Base-by-base conservation (phyloP, 139 green algal genomes). In the Haematococcus lacustris region DNA sequence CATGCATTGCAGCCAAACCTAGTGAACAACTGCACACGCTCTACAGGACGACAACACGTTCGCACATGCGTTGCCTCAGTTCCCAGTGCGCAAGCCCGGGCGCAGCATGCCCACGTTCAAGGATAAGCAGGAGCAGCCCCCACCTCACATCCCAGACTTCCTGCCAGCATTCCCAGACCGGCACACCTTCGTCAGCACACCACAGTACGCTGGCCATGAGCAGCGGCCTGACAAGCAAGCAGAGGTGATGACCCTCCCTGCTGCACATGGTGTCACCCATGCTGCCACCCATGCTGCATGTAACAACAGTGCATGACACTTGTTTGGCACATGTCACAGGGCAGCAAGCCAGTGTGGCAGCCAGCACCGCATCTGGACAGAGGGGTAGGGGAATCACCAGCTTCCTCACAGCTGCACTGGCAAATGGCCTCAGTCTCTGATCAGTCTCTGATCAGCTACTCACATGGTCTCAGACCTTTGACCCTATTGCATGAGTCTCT, bases 101-200 rank as follows among this genome's bases (percentile, higher is more conserved):
- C 70, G 70, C 0, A 30, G 65, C 3, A 39, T 81, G 33, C 86
- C 89, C 40, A 88, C 80, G 0, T 95, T 91, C 80, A 69, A 73
- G 21, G 84, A 88, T 13, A 73, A 75, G 7, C 35, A 79, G 38
- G 83, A 94, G 73, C 65, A 75, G 30, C 82, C 90, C 1, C 84
- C 88, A 0, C 34, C 76, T 1, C 85, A 94, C 75, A 85, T 96
- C 7, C 92, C 89, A 0, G 62, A 72, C 40, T 97, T 88, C 71
- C 70, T 97, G 38, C 91, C 92, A 0, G 89, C 92, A 4, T 89
- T 97, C 34, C 92, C 92, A 23, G 92, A 97, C 80, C 65, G 77
- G 34, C 92, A 97, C 83, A 97, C 92, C 0, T 90, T 89, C 60
- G 68, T 81, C 66, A 77, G 80, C 39, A 85, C 78, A 9, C 68